A percentile compares a stretch with the other conserved stretches of the same genome.
Conservation (phyloP, 768 basidiomycete genomes). For the Termitomyces sp. region DNA sequence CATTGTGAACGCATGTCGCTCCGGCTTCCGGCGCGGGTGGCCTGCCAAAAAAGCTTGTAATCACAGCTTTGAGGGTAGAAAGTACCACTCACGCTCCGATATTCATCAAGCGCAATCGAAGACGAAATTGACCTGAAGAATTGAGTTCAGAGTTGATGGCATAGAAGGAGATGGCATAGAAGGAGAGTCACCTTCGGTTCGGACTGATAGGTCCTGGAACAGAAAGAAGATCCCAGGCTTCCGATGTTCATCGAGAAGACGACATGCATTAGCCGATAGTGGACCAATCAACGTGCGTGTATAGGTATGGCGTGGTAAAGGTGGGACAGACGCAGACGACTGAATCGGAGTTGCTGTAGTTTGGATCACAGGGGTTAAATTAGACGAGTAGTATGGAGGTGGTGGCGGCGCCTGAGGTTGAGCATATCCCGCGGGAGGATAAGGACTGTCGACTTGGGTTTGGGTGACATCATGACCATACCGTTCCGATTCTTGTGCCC, state of each 20-base stretch:
- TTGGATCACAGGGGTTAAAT: conserved; percentile 12
- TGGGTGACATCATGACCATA: conserved; percentile 24
- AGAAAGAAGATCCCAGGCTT: conserved; percentile 90
- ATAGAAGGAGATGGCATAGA: conserved; percentile 4
- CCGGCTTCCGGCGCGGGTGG: conserved; percentile 70
- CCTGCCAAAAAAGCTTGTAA: conserved; percentile 26
- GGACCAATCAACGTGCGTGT: conserved; percentile 90
- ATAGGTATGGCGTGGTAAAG: conserved; percentile 64
- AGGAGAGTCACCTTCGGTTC: conserved; percentile 70
- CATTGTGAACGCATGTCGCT: conserved; percentile 58
- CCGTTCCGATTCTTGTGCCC: conserved; percentile 18
- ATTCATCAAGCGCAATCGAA: conserved; percentile 85
- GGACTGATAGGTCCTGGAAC: conserved; percentile 89
- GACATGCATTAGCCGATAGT: conserved; percentile 79
- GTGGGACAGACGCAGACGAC: conserved; percentile 16
- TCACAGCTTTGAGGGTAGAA: background rate
- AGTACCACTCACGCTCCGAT: conserved; percentile 76
- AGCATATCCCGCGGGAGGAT: conserved; percentile 19
- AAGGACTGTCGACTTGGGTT: conserved; percentile 23
- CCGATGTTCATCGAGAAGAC: conserved; percentile 79
- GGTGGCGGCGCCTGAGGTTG: conserved; percentile 22
- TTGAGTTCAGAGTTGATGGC: conserved; percentile 3
- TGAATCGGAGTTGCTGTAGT: conserved; percentile 1
- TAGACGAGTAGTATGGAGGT: conserved; percentile 18
- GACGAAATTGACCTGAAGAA: conserved; percentile 68